phyloP scores from a whole-genome alignment of 306 rosid species.

The Notholithocarpus densiflorus region DNA sequence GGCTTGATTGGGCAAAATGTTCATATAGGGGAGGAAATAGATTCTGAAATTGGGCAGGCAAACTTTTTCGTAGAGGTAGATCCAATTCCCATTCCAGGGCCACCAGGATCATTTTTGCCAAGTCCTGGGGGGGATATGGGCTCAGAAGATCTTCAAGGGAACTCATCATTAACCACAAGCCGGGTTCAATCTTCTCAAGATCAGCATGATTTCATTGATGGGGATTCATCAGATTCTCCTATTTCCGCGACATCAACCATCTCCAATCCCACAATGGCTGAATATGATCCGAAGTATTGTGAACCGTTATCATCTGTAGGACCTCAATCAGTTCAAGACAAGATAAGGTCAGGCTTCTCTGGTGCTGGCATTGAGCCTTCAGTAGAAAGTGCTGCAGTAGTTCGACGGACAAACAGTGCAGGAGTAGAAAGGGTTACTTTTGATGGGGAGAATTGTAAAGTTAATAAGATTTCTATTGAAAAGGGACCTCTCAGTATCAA shows the following conservation, averaged over 20 bases:
- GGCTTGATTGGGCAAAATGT: slow-evolving; percentile 31
- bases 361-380: slow-evolving; percentile 32
- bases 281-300: slow-evolving; percentile 24
- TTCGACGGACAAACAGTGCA: slow-evolving; percentile 11
- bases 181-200: slow-evolving; percentile 51
- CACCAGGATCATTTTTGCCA: slow-evolving; percentile 65
- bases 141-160: slow-evolving; percentile 55
- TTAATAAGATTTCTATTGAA: slow-evolving; percentile 24
- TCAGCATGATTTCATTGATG: slow-evolving; percentile 49
- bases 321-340: slow-evolving; percentile 26
- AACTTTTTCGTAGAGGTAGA: slow-evolving; percentile 40
- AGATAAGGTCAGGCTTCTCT: slow-evolving; percentile 13
- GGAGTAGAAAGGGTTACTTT: slow-evolving; percentile 23
- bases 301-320: slow-evolving; percentile 26
- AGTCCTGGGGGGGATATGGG: slow-evolving; percentile 56
- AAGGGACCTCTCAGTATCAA: slow-evolving; percentile 30
- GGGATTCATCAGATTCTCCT: slow-evolving; percentile 54
- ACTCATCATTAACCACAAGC: slow-evolving; percentile 52
- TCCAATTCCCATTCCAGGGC: slow-evolving; percentile 63
- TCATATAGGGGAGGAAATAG: slow-evolving; percentile 26
- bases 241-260: slow-evolving; percentile 46
- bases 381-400: slow-evolving; percentile 22
- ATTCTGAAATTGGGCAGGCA: slow-evolving; percentile 34
- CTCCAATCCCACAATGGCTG: slow-evolving; percentile 35
- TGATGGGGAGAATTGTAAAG: slow-evolving; percentile 26